Evolutionary conservation across 495 filamentous ascomycete species (phyloP).

Genomic region (Tricharina praecox): DNA sequence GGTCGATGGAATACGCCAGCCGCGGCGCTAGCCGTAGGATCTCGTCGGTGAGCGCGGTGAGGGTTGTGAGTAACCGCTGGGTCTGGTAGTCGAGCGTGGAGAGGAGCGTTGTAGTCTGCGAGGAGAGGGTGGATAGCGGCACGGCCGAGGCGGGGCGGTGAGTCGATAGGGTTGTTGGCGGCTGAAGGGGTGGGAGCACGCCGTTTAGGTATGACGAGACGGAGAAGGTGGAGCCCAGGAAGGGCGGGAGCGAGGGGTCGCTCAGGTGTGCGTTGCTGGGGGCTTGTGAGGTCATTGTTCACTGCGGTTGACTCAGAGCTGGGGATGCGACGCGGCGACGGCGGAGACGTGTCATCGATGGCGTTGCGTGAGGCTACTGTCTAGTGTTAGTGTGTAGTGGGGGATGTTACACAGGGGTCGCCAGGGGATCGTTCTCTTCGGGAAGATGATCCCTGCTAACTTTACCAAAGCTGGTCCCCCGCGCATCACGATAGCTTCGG

Average conservation of each 20-base stretch:
- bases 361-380: too few relatives aligned
- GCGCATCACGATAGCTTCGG: too few relatives aligned
- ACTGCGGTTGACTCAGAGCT: background rate
- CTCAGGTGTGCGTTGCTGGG: constrained; percentile 33
- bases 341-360: too few relatives aligned
- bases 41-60: constrained; percentile 84
- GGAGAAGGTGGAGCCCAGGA: constrained; percentile 59
- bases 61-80: constrained; percentile 57
- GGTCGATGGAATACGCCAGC: constrained; percentile 86
- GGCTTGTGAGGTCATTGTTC: too few relatives aligned
- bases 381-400: too few relatives aligned
- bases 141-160: constrained; percentile 42
- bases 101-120: constrained; percentile 66
- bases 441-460: too few relatives aligned
- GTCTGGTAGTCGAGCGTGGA: constrained; percentile 79
- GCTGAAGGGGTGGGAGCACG: constrained; percentile 47
- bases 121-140: constrained; percentile 56
- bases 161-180: constrained; percentile 31
- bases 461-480: too few relatives aligned
- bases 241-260: constrained; percentile 47
- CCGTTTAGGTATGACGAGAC: constrained; percentile 66
- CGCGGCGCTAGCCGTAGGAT: constrained; percentile 74
- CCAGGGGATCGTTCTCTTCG: too few relatives aligned
- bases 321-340: too few relatives aligned
- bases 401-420: too few relatives aligned